Evolutionary conservation across 2,329 filamentous ascomycete species (phyloP).

Genomic region (Epicoccum sorghinum): DNA sequence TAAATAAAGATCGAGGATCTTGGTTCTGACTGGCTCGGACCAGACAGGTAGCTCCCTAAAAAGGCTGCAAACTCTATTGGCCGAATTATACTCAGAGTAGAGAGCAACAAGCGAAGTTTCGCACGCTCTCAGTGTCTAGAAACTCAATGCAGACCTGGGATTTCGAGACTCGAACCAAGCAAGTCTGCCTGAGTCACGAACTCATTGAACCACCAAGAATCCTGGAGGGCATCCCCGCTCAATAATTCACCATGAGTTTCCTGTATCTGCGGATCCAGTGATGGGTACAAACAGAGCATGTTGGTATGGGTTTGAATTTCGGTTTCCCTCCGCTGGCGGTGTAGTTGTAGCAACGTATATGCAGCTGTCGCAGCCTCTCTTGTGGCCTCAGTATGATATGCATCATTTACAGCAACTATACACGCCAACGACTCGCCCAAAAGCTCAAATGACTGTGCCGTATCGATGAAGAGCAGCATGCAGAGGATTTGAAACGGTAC

Average conservation of each 20-base stretch:
- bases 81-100: too few relatives aligned
- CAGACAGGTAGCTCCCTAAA: too few relatives aligned
- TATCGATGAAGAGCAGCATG: constrained; percentile 1
- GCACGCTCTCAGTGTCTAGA: too few relatives aligned
- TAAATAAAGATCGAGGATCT: too few relatives aligned
- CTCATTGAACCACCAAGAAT: constrained; percentile 11
- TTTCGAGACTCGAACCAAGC: not conserved
- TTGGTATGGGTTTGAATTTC: constrained; percentile 3
- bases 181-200: constrained; percentile 3
- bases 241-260: not conserved
- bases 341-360: not conserved
- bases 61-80: too few relatives aligned
- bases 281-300: constrained; percentile 3
- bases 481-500: constrained; percentile 8
- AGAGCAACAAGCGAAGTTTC: too few relatives aligned
- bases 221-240: constrained; percentile 1
- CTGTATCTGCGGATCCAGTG: not conserved
- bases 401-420: constrained; percentile 2
- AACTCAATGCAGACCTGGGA: not conserved
- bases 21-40: too few relatives aligned
- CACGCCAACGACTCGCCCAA: not conserved
- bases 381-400: constrained; percentile 5
- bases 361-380: constrained; percentile 2
- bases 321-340: constrained; percentile 1
- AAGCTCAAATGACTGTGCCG: not conserved